A percentile compares a stretch with the other conserved stretches of the same genome.
Conservation (phyloP, 2,329 filamentous ascomycete species). For the Hirsutella minnesotensis region DNA sequence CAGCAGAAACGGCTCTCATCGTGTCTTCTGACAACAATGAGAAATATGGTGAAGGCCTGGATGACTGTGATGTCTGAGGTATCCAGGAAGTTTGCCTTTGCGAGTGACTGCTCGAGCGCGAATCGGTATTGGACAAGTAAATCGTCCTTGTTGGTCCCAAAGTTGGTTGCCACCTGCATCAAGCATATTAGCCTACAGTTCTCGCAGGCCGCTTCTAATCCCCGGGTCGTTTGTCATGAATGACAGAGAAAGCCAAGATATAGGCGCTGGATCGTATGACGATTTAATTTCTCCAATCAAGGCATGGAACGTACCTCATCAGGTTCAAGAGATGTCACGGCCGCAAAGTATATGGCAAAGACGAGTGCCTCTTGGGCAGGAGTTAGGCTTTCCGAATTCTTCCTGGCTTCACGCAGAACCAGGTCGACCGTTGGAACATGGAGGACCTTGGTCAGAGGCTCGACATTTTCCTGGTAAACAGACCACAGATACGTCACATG, state of each 20-base stretch:
- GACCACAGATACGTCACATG: constrained; percentile 60
- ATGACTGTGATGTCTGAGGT: constrained; percentile 44
- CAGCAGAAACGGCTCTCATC: constrained; percentile 44
- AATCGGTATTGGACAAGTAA: constrained; percentile 36
- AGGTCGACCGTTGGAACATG: constrained; percentile 57
- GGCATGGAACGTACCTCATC: constrained; percentile 37
- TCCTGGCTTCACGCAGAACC: constrained; percentile 47
- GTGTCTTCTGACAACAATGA: constrained; percentile 33
- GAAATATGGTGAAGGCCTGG: constrained; percentile 46
- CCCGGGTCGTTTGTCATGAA: no score
- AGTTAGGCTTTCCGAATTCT: constrained; percentile 44
- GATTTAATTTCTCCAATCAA: no score
- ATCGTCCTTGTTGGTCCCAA: constrained; percentile 31
- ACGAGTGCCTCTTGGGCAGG: constrained; percentile 48
- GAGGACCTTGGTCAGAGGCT: constrained; percentile 59
- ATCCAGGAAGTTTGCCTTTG: constrained; percentile 45
- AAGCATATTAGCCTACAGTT: background rate
- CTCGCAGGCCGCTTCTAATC: no score
- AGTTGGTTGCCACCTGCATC: constrained; percentile 21
- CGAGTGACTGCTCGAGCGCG: constrained; percentile 44
- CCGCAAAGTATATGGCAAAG: constrained; percentile 49
- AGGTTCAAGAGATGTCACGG: constrained; percentile 47
- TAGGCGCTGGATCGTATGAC: no score
- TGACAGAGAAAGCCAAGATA: no score
- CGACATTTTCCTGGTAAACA: constrained; percentile 61